Evolutionary conservation across 2,329 filamentous ascomycete genomes (phyloP), one percentile per base, ranked within the genome.

Genomic region (Cercospora brassicicola): DNA sequence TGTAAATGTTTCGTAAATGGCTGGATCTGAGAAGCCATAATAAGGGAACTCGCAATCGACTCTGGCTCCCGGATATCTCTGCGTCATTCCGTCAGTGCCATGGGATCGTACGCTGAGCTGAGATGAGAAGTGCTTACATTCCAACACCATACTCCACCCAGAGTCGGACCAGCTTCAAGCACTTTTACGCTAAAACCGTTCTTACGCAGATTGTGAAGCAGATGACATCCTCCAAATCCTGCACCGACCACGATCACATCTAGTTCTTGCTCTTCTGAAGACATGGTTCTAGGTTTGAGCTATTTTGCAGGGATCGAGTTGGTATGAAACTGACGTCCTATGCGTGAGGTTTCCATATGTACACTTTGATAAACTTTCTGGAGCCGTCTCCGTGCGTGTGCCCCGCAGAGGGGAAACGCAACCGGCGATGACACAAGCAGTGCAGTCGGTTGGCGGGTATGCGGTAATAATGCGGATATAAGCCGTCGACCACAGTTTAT

Each of bases 1-100:
- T 26, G 79, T 86, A 86, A 86, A 89, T 2, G 83, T 83, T 73
- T 85, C 81, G 78, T 79, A 84, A 33, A 83, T 76, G 65, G 83
- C 80, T 20, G 80, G 79, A 36, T 84, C 77, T 3, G 79, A 81
- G 67, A 82, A 81, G 66, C 82, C 80, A 67, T 84, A 84, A 8
- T 83, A 78, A 0, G 82, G 82, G 1, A 82, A 78, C 68, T 81
- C 79, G 2, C 79, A 80, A 65, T 84, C 82, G 9, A 84, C 82
- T 15, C 81, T 77, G 6, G 82, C 82, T 4, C 82, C 78, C 10
- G 74, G 78, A 67, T 80, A 80, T 26, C 74, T 71, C 45, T 51
- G 18, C 10, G 11, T 4, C 3, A 10, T 51, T 23, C 2, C 4
- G 11, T 51, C 18, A 51, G 45, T 26, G 45, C 20, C 9, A 11